phyloP scores from a whole-genome alignment of 257 asterid genomes.

The Jaltomata sinuosa region DNA sequence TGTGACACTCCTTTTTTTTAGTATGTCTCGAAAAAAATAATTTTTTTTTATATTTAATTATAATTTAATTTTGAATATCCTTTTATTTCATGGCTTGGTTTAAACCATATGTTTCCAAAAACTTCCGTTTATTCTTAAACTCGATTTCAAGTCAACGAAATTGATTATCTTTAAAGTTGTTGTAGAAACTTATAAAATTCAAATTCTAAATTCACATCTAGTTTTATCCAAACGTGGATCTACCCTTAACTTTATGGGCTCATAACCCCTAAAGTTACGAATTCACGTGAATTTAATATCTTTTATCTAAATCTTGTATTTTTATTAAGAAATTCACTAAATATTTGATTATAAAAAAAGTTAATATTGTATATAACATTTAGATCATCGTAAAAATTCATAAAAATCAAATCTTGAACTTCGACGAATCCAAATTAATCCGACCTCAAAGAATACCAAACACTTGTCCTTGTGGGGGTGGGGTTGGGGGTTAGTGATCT shows the following conservation, averaged over 20 bases:
- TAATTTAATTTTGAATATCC: not conserved
- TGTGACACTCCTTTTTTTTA: fast-evolving
- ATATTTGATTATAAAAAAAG: not conserved
- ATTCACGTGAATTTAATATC: not conserved
- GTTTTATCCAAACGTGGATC: too few species aligned
- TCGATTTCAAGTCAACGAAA: too few species aligned
- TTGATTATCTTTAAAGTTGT: too few species aligned
- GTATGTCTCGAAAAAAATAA: not conserved
- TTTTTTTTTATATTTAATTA: not conserved
- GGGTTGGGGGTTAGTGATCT: not conserved
- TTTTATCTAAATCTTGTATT: not conserved
- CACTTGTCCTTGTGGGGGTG: not conserved
- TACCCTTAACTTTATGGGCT: too few species aligned
- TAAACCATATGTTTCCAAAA: too few species aligned
- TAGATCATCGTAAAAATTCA: not conserved
- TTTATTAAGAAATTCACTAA: not conserved
- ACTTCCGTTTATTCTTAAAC: too few species aligned
- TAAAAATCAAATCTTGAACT: not conserved
- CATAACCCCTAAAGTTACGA: not conserved
- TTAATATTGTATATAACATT: not conserved
- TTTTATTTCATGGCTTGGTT: too few species aligned
- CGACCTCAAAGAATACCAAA: not conserved
- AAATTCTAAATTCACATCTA: too few species aligned
- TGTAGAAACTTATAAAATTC: too few species aligned
- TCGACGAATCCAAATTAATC: not conserved